Evolutionary conservation across 2,329 filamentous ascomycete genomes (phyloP).

Genomic region (Calonectria pseudoturangicola): DNA sequence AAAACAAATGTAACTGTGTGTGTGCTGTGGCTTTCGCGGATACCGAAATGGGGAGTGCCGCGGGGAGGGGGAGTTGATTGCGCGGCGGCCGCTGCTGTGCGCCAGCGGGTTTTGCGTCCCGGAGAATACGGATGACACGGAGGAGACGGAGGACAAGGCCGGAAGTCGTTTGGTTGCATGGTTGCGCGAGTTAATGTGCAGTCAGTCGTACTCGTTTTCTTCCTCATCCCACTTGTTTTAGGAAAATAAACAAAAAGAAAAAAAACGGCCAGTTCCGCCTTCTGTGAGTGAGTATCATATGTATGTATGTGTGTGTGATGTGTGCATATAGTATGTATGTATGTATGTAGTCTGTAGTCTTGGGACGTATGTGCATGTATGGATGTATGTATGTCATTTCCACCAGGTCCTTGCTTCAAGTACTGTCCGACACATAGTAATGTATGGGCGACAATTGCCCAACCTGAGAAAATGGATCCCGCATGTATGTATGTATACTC

Average conservation of each 20-base stretch:
- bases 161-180: not conserved
- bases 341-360: not conserved
- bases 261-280: not conserved
- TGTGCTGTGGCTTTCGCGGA: conserved; percentile 32
- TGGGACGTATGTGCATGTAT: not conserved
- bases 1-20: conserved; percentile 6
- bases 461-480: conserved; percentile 4
- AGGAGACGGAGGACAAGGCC: not conserved
- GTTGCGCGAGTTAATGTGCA: not conserved
- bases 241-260: too few species aligned
- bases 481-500: not conserved
- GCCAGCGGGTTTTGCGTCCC: not conserved
- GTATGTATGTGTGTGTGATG: not conserved
- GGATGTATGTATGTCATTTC: not conserved
- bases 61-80: not conserved
- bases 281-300: not conserved
- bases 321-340: not conserved
- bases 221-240: too few species aligned
- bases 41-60: conserved; percentile 20
- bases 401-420: conserved; percentile 2
- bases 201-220: not conserved
- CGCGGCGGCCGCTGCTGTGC: not conserved
- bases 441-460: conserved; percentile 11
- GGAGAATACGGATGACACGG: not conserved
- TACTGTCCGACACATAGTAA: not conserved